phyloP scores from a whole-genome alignment of 768 basidiomycete species.

The Russula abietina region DNA sequence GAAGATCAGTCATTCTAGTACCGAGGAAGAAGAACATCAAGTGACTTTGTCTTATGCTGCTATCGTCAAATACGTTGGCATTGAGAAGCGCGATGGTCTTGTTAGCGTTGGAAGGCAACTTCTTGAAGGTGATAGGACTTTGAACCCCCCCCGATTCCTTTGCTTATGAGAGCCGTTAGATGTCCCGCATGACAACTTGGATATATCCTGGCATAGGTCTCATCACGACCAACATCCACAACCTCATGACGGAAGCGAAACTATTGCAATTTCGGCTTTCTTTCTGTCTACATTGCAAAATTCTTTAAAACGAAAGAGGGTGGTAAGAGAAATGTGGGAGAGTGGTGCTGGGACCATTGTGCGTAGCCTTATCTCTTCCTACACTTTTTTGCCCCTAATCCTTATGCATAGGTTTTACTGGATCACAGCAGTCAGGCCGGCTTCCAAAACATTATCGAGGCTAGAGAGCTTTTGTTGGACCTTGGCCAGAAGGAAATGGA shows the following conservation, averaged over 20 bases:
- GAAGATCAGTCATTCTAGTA: constrained; percentile 27
- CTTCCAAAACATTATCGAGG: constrained; percentile 73
- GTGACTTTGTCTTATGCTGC: constrained; percentile 42
- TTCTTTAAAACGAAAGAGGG: constrained; percentile 50
- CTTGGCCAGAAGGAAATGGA: constrained; percentile 56
- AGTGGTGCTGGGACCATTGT: constrained; percentile 85
- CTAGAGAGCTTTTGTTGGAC: constrained; percentile 64
- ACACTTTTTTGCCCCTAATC: neutral
- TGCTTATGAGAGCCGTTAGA: constrained; percentile 34
- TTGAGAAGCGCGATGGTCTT: constrained; percentile 74
- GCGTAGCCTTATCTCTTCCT: constrained; percentile 20
- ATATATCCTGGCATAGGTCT: constrained; percentile 50
- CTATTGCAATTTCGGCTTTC: constrained; percentile 81
- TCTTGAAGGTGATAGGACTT: constrained; percentile 41
- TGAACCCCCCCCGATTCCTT: constrained; percentile 2
- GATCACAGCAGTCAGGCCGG: constrained; percentile 75
- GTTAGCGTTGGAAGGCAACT: constrained; percentile 60
- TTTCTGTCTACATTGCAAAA: constrained; percentile 68
- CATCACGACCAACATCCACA: constrained; percentile 41
- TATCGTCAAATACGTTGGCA: constrained; percentile 58
- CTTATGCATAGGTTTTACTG: constrained; percentile 58
- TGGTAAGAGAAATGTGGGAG: constrained; percentile 86
- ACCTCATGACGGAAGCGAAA: constrained; percentile 41
- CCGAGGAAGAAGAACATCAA: constrained; percentile 29
- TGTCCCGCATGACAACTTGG: constrained; percentile 41